phyloP scores from a whole-genome alignment of 2,329 filamentous ascomycete genomes.

The Emmonsiellopsis sp. region DNA sequence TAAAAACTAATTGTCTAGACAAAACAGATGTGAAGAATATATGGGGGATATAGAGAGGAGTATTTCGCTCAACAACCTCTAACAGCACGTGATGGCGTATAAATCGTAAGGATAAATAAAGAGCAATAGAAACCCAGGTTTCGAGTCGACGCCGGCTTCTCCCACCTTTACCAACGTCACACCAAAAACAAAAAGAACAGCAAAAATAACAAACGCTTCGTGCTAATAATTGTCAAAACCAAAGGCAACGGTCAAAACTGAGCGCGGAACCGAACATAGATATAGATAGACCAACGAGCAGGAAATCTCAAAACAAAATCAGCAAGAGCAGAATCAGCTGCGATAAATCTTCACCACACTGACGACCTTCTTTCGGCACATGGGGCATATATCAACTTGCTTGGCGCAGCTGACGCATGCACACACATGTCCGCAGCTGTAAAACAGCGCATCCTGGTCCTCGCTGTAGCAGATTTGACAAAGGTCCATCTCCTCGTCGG shows the following conservation, averaged over 20 bases:
- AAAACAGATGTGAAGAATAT: too few species aligned
- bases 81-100: too few species aligned
- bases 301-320: neutral
- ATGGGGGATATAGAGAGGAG: too few species aligned
- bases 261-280: neutral
- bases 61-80: too few species aligned
- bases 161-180: too few species aligned
- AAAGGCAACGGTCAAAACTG: neutral
- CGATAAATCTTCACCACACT: conserved; percentile 50
- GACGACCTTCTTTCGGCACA: conserved; percentile 50
- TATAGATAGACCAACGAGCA: neutral
- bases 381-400: conserved; percentile 51
- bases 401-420: conserved; percentile 52
- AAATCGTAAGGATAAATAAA: too few species aligned
- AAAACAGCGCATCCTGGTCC: conserved; percentile 51
- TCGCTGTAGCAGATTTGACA: conserved; percentile 57
- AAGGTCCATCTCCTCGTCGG: conserved; percentile 50
- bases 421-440: conserved; percentile 55
- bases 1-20: too few species aligned
- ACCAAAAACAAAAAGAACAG: too few species aligned
- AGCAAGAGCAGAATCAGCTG: conserved; percentile 20
- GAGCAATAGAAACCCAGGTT: too few species aligned
- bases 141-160: too few species aligned
- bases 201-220: too few species aligned
- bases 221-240: too few species aligned